Evolutionary conservation across 2,329 filamentous ascomycete species (phyloP).

Genomic region (Dothiorella sarmentorum): DNA sequence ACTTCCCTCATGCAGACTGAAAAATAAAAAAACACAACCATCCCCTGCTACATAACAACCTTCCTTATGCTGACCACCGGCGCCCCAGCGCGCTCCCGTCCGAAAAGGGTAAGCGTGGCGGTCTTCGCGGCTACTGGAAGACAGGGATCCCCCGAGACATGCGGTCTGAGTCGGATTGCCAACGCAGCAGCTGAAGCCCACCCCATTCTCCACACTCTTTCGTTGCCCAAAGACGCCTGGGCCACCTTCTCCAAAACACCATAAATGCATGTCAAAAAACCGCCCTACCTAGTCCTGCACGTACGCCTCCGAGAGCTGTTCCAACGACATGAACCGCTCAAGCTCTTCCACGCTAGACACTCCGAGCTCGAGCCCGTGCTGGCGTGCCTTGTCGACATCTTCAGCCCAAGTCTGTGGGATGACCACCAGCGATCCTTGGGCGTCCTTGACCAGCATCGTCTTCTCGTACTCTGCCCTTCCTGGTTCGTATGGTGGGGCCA

Average conservation of each 20-base stretch:
- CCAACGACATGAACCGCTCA: conserved; percentile 27
- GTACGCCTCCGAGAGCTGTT: conserved; percentile 30
- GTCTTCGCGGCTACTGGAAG: not conserved
- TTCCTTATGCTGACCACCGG: not conserved
- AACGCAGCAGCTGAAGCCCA: conserved; percentile 1
- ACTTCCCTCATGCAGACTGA: not conserved
- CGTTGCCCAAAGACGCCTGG: not conserved
- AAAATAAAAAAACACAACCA: not conserved
- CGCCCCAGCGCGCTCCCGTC: not conserved
- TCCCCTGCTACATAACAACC: not conserved
- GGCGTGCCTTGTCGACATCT: not conserved
- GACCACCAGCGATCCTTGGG: conserved; percentile 24
- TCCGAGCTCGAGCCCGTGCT: not conserved
- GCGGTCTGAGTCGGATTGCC: conserved; percentile 11
- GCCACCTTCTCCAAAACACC: not conserved
- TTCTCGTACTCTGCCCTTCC: conserved; percentile 3
- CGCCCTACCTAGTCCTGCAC: not conserved
- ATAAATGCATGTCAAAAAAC: not conserved
- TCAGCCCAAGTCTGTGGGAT: conserved; percentile 27
- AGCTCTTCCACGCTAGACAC: conserved; percentile 6
- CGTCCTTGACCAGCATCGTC: conserved; percentile 24
- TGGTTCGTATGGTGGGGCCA: conserved; percentile 11
- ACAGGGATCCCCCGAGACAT: conserved; percentile 8
- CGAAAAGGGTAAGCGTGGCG: conserved; percentile 1
- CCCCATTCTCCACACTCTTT: not conserved